A percentile compares a stretch with the other conserved stretches of the same genome.
Conservation (phyloP, 1,284 basidiomycete genomes). For the Tausonia pullulans region DNA sequence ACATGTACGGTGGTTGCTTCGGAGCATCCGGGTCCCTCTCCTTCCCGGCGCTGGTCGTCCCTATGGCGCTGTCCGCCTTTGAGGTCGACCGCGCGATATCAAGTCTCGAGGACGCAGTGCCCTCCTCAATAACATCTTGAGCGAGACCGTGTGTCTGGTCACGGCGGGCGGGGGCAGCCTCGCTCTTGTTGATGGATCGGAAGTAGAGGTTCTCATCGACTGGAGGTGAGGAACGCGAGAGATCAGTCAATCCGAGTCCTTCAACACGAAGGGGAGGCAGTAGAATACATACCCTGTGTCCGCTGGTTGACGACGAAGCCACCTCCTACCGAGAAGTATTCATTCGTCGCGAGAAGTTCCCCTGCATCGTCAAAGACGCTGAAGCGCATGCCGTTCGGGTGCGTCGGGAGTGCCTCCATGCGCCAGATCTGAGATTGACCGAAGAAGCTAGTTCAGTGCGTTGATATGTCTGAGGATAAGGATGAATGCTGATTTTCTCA, state of each 20-base stretch:
- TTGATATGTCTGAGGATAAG: slow-evolving; percentile 32
- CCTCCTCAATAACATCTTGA: slow-evolving; percentile 29
- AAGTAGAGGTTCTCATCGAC: slow-evolving; percentile 92
- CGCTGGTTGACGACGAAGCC: slow-evolving; percentile 21
- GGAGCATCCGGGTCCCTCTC: neutral
- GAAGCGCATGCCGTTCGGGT: slow-evolving; percentile 84
- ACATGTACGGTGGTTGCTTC: slow-evolving; percentile 66
- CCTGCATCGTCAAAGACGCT: slow-evolving; percentile 36
- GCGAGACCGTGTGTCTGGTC: slow-evolving; percentile 51
- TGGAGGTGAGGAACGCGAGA: slow-evolving; percentile 38
- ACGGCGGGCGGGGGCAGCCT: slow-evolving; percentile 64
- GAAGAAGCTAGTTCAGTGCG: slow-evolving; percentile 43
- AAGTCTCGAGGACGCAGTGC: slow-evolving; percentile 11
- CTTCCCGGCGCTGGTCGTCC: neutral
- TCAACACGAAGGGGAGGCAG: neutral
- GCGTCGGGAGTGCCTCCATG: slow-evolving; percentile 29
- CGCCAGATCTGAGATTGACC: slow-evolving; percentile 23
- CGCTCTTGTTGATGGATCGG: slow-evolving; percentile 77
- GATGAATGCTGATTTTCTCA: slow-evolving; percentile 42
- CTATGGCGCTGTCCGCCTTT: too few relatives aligned
- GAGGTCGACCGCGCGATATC: too few relatives aligned
- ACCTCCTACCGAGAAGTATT: slow-evolving; percentile 55
- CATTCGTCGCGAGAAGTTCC: slow-evolving; percentile 82
- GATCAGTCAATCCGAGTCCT: too few relatives aligned
- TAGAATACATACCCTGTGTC: neutral